Evolutionary conservation across 1,284 basidiomycete species (phyloP).

Genomic region (Sphaerobolus stellatus): DNA sequence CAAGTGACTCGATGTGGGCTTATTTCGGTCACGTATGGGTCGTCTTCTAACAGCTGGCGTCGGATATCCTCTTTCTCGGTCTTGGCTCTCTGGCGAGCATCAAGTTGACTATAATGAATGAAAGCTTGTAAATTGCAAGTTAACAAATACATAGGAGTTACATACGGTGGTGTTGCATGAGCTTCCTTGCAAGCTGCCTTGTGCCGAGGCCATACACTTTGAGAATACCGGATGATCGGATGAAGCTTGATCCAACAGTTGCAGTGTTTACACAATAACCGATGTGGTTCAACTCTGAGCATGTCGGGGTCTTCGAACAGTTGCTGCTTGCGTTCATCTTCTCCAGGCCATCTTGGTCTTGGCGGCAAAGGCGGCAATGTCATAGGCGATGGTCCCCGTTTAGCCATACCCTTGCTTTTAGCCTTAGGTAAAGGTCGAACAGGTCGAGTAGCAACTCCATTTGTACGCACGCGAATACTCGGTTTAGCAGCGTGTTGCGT

Average conservation of each 20-base stretch:
- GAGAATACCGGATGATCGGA: constrained; percentile 9
- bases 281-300: constrained; percentile 8
- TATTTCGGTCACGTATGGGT: constrained; percentile 8
- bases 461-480: background rate
- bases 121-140: background rate
- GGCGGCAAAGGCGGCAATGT: constrained; percentile 8
- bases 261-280: constrained; percentile 10
- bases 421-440: constrained; percentile 3
- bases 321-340: constrained; percentile 13
- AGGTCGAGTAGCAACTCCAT: background rate
- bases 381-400: constrained; percentile 7
- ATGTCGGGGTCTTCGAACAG: constrained; percentile 10
- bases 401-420: background rate
- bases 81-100: constrained; percentile 4
- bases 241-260: constrained; percentile 11
- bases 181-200: constrained; percentile 6
- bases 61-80: constrained; percentile 12
- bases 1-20: constrained; percentile 12
- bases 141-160: background rate
- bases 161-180: constrained; percentile 3
- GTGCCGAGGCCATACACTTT: constrained; percentile 12
- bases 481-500: background rate
- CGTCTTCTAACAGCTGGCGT: constrained; percentile 2
- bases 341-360: constrained; percentile 10
- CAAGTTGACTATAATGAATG: background rate